phyloP scores from a whole-genome alignment of 768 basidiomycete genomes.

The Suillus variegatus region DNA sequence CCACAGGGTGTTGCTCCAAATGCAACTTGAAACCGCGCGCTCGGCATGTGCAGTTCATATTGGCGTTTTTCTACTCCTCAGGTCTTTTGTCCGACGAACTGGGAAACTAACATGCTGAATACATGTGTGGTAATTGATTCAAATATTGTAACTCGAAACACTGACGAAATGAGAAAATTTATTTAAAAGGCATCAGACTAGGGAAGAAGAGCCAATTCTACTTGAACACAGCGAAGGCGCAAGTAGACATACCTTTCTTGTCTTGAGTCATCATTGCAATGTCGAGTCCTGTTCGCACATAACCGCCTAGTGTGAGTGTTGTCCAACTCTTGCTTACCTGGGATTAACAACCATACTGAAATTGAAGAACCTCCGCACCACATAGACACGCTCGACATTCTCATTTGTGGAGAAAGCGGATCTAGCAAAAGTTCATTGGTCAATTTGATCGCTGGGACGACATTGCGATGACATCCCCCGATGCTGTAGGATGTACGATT shows the following conservation, averaged over 20 bases:
- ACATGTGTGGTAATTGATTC: too few species aligned
- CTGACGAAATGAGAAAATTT: too few species aligned
- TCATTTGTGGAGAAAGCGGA: not conserved
- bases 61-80: too few species aligned
- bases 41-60: too few species aligned
- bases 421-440: conserved; percentile 7
- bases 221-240: not conserved
- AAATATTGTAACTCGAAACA: too few species aligned
- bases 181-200: too few species aligned
- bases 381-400: not conserved
- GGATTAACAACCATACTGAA: not conserved
- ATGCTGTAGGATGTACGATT: not conserved
- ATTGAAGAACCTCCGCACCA: not conserved
- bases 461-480: conserved; percentile 1
- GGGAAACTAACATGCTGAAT: too few species aligned
- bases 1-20: too few species aligned
- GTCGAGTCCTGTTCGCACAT: not conserved
- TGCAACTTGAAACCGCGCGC: too few species aligned
- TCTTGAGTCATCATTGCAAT: not conserved
- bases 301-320: not conserved
- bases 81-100: too few species aligned
- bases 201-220: not conserved
- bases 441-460: conserved; percentile 12
- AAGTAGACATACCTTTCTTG: not conserved
- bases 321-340: not conserved